Evolutionary conservation across 805 yeast genomes (phyloP).

Genomic region (Metschnikowia noctiluminum): DNA sequence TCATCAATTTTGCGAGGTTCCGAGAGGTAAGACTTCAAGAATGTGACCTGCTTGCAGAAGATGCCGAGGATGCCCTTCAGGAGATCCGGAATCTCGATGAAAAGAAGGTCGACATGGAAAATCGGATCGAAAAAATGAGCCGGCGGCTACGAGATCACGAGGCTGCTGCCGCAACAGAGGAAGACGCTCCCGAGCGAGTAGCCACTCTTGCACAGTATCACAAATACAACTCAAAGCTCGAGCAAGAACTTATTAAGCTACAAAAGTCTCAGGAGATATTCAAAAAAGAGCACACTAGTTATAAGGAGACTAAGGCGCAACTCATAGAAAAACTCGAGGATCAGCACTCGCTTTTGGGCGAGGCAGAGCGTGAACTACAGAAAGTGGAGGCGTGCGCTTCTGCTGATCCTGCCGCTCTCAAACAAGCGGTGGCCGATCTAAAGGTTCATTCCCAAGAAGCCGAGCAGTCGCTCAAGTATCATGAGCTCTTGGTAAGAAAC

Average conservation of each 20-base stretch:
- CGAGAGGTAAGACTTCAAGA: slow-evolving; percentile 73
- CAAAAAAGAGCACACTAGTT: slow-evolving; percentile 57
- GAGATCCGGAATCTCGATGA: slow-evolving; percentile 30
- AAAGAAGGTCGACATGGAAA: slow-evolving; percentile 16
- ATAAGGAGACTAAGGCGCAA: slow-evolving; percentile 59
- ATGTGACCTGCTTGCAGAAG: slow-evolving; percentile 58
- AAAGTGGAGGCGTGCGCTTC: slow-evolving; percentile 57
- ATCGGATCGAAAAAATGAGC: slow-evolving; percentile 8
- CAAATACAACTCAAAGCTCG: slow-evolving; percentile 52
- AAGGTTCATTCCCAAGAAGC: slow-evolving; percentile 41
- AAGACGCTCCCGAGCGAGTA: slow-evolving; percentile 15
- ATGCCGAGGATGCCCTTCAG: slow-evolving; percentile 49
- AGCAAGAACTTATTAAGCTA: slow-evolving; percentile 56
- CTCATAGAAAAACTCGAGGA: slow-evolving; percentile 60
- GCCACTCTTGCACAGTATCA: slow-evolving; percentile 33
- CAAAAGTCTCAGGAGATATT: slow-evolving; percentile 61
- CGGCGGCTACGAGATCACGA: slow-evolving; percentile 31
- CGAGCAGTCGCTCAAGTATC: slow-evolving; percentile 18
- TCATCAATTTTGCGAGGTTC: slow-evolving; percentile 81
- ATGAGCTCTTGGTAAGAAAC: slow-evolving; percentile 48
- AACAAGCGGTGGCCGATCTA: slow-evolving; percentile 52
- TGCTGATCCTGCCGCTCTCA: slow-evolving; percentile 56
- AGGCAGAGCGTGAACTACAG: slow-evolving; percentile 55
- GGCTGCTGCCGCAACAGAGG: slow-evolving; percentile 22
- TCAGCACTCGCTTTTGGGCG: slow-evolving; percentile 53